A percentile compares a stretch with the other conserved stretches of the same genome.
phyloP scores from a whole-genome alignment of 192 early-diverging fungal genomes.

The Gonapodya sp. region DNA sequence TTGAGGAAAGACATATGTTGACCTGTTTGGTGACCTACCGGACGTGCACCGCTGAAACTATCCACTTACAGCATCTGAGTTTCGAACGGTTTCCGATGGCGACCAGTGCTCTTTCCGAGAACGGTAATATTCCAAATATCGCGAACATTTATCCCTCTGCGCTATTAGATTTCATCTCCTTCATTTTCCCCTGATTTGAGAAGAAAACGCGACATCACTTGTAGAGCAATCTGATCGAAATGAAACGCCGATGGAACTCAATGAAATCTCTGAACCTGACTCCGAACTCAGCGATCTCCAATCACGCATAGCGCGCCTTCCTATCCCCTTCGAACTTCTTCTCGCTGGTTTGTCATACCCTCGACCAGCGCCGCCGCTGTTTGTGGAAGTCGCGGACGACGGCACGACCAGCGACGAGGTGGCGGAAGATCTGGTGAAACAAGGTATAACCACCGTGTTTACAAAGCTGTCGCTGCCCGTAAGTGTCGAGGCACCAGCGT shows the following conservation, averaged over 20 bases:
- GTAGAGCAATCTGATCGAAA: too few species aligned
- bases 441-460: background rate
- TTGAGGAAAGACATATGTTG: too few species aligned
- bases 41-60: too few species aligned
- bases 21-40: too few species aligned
- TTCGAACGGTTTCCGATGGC: too few species aligned
- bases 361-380: background rate
- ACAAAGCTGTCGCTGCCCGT: background rate
- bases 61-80: too few species aligned
- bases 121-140: too few species aligned
- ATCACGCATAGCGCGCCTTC: conserved; percentile 9
- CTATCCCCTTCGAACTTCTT: background rate
- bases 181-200: too few species aligned
- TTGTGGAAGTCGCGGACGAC: background rate
- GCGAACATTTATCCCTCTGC: background rate
- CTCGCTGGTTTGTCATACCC: background rate
- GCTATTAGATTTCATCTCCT: background rate
- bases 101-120: too few species aligned
- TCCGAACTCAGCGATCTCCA: background rate
- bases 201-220: too few species aligned
- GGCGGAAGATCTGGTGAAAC: background rate
- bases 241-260: too few species aligned
- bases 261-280: background rate
- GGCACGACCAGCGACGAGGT: background rate
- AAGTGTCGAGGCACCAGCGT: background rate